These are phyloP conservation scores for Pseudopyrenochaeta lycopersici DNA, from an alignment of 2,329 filamentous ascomycete genomes.

Conservation along the genomic window DNA sequence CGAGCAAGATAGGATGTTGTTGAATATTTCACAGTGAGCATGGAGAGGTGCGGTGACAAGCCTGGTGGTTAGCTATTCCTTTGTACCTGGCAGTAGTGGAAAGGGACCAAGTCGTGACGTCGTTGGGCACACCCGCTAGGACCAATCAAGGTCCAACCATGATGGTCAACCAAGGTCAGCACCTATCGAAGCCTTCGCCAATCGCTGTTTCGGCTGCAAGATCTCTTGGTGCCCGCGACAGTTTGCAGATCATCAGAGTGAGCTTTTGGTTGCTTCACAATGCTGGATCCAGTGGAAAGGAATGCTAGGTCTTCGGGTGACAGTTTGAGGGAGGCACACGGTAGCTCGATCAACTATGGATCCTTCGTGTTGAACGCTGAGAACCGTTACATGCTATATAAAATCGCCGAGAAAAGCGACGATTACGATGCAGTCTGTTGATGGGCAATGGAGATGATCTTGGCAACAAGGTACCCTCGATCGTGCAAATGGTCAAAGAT, in stretches of 20 bases:
- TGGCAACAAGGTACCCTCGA: not conserved
- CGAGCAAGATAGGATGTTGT: slow-evolving; percentile 2
- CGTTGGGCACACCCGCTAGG: slow-evolving; percentile 23
- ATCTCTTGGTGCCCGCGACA: slow-evolving; percentile 29
- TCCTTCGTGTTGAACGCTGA: too few relatives aligned
- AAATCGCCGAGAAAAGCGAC: too few relatives aligned
- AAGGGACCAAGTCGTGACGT: slow-evolving; percentile 34
- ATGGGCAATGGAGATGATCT: not conserved
- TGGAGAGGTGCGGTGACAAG: slow-evolving; percentile 4
- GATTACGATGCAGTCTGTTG: not conserved
- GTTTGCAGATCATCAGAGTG: slow-evolving; percentile 11
- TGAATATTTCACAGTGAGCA: slow-evolving; percentile 17
- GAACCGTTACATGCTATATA: too few relatives aligned
- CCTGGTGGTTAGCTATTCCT: slow-evolving; percentile 1
- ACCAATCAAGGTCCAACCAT: slow-evolving; percentile 29
- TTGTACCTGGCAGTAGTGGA: slow-evolving; percentile 13
- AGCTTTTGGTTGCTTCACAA: slow-evolving; percentile 1
- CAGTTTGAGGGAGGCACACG: slow-evolving; percentile 1
- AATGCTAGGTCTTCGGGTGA: not conserved
- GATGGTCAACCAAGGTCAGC: slow-evolving; percentile 24
- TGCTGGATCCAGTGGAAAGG: slow-evolving; percentile 3
- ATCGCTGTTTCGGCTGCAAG: slow-evolving; percentile 24
- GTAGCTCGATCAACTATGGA: not conserved
- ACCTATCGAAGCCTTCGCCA: slow-evolving; percentile 18
- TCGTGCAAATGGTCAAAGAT: too few relatives aligned